Conservation (phyloP, 768 basidiomycete species). For the Auricularia sp. region DNA sequence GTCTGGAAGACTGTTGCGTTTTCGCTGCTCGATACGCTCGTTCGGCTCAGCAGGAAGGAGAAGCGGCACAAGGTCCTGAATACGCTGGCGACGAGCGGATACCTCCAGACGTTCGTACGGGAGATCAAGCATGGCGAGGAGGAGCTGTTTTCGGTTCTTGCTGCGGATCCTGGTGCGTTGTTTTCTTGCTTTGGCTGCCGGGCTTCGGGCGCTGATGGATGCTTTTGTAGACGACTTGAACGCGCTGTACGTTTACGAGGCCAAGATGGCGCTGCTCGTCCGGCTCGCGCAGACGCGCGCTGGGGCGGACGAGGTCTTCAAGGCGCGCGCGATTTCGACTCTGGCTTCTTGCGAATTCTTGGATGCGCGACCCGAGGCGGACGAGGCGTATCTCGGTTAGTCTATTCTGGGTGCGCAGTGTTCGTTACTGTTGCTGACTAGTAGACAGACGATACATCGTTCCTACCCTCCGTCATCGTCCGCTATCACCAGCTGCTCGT, state of each 20-base stretch:
- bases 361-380: slow-evolving; percentile 72
- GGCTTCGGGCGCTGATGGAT: not conserved
- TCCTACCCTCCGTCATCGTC: slow-evolving; percentile 76
- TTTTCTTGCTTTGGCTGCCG: not conserved
- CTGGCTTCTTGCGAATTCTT: slow-evolving; percentile 81
- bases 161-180: slow-evolving; percentile 77
- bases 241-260: slow-evolving; percentile 86
- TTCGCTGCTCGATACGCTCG: slow-evolving; percentile 78
- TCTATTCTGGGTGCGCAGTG: not conserved
- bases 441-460: slow-evolving; percentile 63
- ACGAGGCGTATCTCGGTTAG: slow-evolving; percentile 73
- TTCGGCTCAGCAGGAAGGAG: slow-evolving; percentile 26
- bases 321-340: slow-evolving; percentile 55
- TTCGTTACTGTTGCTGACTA: slow-evolving; percentile 4
- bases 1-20: slow-evolving; percentile 15
- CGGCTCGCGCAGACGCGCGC: slow-evolving; percentile 63
- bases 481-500: slow-evolving; percentile 87
- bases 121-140: slow-evolving; percentile 76
- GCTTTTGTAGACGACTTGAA: slow-evolving; percentile 66
- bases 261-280: slow-evolving; percentile 83
- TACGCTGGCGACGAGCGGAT: slow-evolving; percentile 60
- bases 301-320: no score
- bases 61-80: slow-evolving; percentile 54
- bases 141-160: slow-evolving; percentile 63
- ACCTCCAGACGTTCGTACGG: slow-evolving; percentile 68